Base-by-base conservation (phyloP, 192 early-diverging fungal genomes). In the Backusella mclennaniae region DNA sequence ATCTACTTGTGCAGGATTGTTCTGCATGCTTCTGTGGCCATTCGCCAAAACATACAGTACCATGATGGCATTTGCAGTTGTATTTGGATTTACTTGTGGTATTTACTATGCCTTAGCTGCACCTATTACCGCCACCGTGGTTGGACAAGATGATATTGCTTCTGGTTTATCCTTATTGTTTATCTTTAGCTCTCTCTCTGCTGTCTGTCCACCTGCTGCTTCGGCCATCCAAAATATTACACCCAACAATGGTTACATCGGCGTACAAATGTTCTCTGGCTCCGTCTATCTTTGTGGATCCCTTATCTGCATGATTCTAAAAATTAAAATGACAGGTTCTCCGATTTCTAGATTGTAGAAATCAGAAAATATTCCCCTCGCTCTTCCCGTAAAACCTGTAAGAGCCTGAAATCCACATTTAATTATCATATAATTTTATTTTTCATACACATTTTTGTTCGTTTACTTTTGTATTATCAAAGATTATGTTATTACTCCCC, bases 231-330 rank as follows among this genome's bases (percentile, higher is more conserved):
- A 81, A 66, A 26, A 31, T 6, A 41, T 71, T 23, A 77, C 76
- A 23, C 52, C 66, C 1, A 33, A 42, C 38, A 12, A 63, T 1
- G 49, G 56, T 7, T 81, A 77, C 73, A 69, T 81, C 11, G 76
- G 76, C 21, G 71, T 77, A 4, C 80, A 81, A 71, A 77, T 81
- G 76, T 81, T 81, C 39, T 77, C 76, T 31, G 73, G 75, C 19
- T 12, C 71, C 17, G 68, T 77, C 6, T 77, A 73, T 21, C 21
- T 81, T 19, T 41, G 77, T 63, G 80, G 80, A 1, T 63, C 75
- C 3, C 17, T 77, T 4, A 69, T 73, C 6, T 76, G 70, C 67
- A 36, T 80, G 33, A 67, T 46, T 31, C 35, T 80, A 9, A 80
- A 80, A 35, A 33, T 69, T 23, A 76, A 76, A 69, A 76, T 73